phyloP scores from a whole-genome alignment of 2,329 filamentous ascomycete species.

The Colletotrichum sidae region DNA sequence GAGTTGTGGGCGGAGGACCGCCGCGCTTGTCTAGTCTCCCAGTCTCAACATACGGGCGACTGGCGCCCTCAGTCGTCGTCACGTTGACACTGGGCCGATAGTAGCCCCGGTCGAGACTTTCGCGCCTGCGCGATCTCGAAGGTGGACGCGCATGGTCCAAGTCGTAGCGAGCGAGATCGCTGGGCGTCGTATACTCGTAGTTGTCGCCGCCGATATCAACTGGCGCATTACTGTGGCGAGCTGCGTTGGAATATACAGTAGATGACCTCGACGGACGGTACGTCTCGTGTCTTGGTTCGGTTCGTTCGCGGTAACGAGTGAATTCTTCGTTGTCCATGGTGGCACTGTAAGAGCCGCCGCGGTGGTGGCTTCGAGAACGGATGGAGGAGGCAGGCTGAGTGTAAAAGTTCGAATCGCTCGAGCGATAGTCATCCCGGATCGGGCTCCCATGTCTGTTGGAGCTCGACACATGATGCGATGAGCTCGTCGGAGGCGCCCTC shows the following conservation, averaged over 20 bases:
- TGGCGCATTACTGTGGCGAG: conserved; percentile 56
- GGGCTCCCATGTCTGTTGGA: conserved; percentile 57
- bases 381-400: conserved; percentile 69
- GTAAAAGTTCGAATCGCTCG: conserved; percentile 66
- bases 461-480: conserved; percentile 46
- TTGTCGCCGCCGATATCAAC: conserved; percentile 69
- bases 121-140: conserved; percentile 56
- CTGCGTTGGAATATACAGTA: conserved; percentile 56
- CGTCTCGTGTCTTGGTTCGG: conserved; percentile 57
- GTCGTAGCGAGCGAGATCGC: conserved; percentile 71
- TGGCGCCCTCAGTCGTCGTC: conserved; percentile 38
- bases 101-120: conserved; percentile 67
- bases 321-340: conserved; percentile 65
- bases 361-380: conserved; percentile 61
- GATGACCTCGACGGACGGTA: conserved; percentile 61
- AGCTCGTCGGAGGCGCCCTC: conserved; percentile 51
- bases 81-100: conserved; percentile 65
- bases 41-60: conserved; percentile 43
- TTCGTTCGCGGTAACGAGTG: conserved; percentile 60
- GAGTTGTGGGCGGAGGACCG: conserved; percentile 75
- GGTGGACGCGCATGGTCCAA: conserved; percentile 62
- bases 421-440: conserved; percentile 61
- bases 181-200: conserved; percentile 73
- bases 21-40: conserved; percentile 54
- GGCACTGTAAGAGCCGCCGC: conserved; percentile 57